Base-by-base conservation (phyloP, 2,329 filamentous ascomycete genomes). In the Penicillium psychrosexuale region DNA sequence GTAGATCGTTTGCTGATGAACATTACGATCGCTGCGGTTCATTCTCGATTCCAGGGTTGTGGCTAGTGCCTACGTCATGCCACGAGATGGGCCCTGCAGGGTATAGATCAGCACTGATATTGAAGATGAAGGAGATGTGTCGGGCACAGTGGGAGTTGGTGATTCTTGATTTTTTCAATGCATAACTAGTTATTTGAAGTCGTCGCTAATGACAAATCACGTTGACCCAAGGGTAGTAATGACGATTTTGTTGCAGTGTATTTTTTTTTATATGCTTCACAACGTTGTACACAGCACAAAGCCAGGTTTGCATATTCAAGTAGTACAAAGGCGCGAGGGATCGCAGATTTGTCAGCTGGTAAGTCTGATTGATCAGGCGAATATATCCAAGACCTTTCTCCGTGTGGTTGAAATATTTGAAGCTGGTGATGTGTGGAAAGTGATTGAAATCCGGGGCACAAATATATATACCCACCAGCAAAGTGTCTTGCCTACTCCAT, bases 61-160 rank as follows among this genome's bases (percentile, higher is more conserved):
- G 31, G 33, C 5, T 42, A n/a, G 9, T 34, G 27, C 3, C 33
- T 54, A 54, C 52, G 52, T 51, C 52, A 55, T 51, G 34, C 31
- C 51, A 49, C 51, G 22, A 39, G n/a, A 36, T 27, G 19, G 11
- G n/a, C 46, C 31, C 12, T 11, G 22, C 9, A 17, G 31, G 34
- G 47, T 50, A 50, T 43, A 43, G 52, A 54, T 51, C 52, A 55
- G 19, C 52, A 38, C 1, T 3, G 4, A 31, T 36, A n/a, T 37
- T 3, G 13, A 45, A 12, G 12, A 17, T 11, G 22, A 17, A 37
- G 38, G 12, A 28, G 8, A 17, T 28, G 11, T 43, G 11, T 27
- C 15, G 36, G 34, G 36, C 4, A 19, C 3, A 8, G 22, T 40
- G 11, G 5, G 15, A 37, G 8, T 24, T 33, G 12, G 6, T 42